These are phyloP conservation scores for Thermoascus crustaceus DNA, from an alignment of 2,329 filamentous ascomycete genomes.

Conservation along the genomic window DNA sequence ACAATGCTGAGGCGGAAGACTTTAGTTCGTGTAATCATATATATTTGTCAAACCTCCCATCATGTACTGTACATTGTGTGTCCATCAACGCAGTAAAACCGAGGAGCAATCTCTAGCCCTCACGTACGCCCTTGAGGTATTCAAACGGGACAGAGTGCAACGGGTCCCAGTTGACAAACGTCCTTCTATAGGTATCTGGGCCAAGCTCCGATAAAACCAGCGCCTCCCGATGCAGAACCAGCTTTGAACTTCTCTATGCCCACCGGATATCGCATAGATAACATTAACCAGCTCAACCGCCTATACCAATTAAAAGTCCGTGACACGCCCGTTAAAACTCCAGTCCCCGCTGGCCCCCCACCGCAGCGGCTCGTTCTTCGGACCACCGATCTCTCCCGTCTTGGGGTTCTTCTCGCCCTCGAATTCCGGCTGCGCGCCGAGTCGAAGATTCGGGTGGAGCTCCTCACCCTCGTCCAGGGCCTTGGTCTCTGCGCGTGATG, in stretches of 20 bases:
- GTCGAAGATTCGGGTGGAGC: conserved; percentile 61
- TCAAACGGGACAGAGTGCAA: too few relatives aligned
- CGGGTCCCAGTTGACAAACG: too few relatives aligned
- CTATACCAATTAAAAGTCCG: conserved; percentile 71
- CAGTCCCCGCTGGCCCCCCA: conserved; percentile 75
- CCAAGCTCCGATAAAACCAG: too few relatives aligned
- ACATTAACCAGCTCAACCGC: too few relatives aligned
- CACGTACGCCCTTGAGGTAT: too few relatives aligned
- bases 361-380: conserved; percentile 90
- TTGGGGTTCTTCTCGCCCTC: conserved; percentile 84
- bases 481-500: conserved; percentile 41
- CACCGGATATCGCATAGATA: too few relatives aligned
- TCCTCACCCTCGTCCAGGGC: conserved; percentile 55
- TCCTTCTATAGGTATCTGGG: too few relatives aligned
- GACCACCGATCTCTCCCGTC: conserved; percentile 91
- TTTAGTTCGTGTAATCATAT: not conserved
- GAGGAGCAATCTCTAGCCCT: too few relatives aligned
- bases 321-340: conserved; percentile 92
- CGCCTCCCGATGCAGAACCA: too few relatives aligned
- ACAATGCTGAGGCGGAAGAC: not conserved
- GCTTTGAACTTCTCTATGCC: too few relatives aligned
- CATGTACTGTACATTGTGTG: conserved; percentile 1
- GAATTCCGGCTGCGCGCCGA: conserved; percentile 82
- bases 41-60: not conserved
- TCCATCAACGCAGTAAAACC: too few relatives aligned